Base-by-base conservation (phyloP, 2,329 filamentous ascomycete genomes). In the Fusarium staphyleae region DNA sequence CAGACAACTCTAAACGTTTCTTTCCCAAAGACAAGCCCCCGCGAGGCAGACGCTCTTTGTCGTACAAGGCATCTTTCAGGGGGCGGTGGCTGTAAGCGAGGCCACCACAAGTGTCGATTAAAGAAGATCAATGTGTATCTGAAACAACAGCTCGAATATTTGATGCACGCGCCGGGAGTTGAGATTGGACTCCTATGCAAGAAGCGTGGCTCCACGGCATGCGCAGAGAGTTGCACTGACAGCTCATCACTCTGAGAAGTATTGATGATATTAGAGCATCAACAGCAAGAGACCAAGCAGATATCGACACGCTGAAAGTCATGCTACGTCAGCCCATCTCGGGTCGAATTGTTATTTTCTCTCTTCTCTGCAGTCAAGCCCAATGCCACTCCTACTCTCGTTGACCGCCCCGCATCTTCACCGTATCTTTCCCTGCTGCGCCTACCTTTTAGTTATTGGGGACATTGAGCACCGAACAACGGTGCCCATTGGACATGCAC, bases 191-290 rank as follows among this genome's bases (percentile, higher is more conserved):
- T 34, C 51, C 60, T 48, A 66, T 66, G 64, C 62, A 64, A 48
- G 36, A 11, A 28, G n/a, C 35, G 40, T 66, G 60, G 64, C 54
- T 58, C 64, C 64, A 63, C 62, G 60, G 49, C 62, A 66, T 66
- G 45, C 19, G 19, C 19, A 22, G 19, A 22, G 19, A 22, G 62
- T 66, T 36, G 55, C 55, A 66, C 64, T 64, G 64, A 66, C 64
- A 66, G 60, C 64, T 55, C 64, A 66, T 67, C 19, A 22, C 19
- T 22, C 19, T 22, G n/a, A n/a, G n/a, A n/a, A n/a, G n/a, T n/a
- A n/a, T n/a, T n/a, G n/a, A n/a, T n/a, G n/a, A 22, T 22, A 22
- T 22, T 22, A 22, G 19, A 22, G 19, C 19, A 22, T 22, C 19
- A 22, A 22, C 7, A 30, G 28, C 3, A 30, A 30, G n/a, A 19